Evolutionary conservation across 805 yeast species (phyloP), one percentile per base, ranked within the genome.

Genomic region (Vanderwaltozyma tropicalis): DNA sequence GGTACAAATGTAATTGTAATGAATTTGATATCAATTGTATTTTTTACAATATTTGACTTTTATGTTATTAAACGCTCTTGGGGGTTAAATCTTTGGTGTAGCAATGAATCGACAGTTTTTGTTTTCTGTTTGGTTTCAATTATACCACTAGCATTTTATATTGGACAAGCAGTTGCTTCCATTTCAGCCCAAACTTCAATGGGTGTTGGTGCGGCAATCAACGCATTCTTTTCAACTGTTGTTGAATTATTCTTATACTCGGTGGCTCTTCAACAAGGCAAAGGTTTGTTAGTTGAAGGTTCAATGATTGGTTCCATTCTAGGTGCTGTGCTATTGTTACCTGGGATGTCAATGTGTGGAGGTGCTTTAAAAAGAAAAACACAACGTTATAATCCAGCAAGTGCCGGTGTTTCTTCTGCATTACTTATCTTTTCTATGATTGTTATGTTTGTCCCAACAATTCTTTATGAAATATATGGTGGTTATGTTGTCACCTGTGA

Each of bases 131-230:
- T 92, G 41, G 68, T 82, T 34, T 83, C 96, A 1, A 85, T 92
- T 41, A 74, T 92, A 27, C 98, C 98, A 6, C 67, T 92, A 47
- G 97, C 98, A 0, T 89, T 92, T 56, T 92, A 87, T 62, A 88
- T 92, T 49, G 98, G 98, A 3, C 97, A 89, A 61, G 97, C 97
- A 5, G 98, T 92, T n/a, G 98, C 98, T 0, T 88, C 97, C 2
- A 92, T 92, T 41, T 83, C 95, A 6, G 97, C 98, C 0, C 98
- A 92, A 63, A 85, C 96, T 0, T 88, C 96, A 0, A 92, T 92
- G 98, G 96, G 97, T 21, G 78, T 92, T 42, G 97, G 97, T 66
- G 98, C 98, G 1, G 96, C 88, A 0, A 87, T 92, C 50, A 92
- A 92, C 59, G 98, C 98, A 0, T 89, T 92, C 53, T 92, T 92